Evolutionary conservation across 495 filamentous ascomycete species (phyloP).

Genomic region (Aspergillus incahuasiensis): DNA sequence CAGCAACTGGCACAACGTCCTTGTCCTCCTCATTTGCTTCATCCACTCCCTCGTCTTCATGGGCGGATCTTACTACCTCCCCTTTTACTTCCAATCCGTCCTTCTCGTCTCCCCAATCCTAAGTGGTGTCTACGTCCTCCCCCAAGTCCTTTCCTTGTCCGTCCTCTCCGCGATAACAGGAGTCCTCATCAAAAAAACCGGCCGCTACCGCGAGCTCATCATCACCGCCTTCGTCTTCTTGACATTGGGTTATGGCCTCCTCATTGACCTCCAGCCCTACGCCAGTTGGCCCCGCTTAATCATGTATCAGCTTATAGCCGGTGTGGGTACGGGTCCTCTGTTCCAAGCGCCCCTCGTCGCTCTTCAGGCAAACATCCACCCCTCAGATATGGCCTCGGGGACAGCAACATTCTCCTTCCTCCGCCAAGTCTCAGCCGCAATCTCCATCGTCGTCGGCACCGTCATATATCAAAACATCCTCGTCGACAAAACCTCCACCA

Average conservation of each 20-base stretch:
- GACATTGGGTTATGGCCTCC: conserved; percentile 51
- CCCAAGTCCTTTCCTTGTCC: conserved; percentile 67
- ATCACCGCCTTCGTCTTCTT: conserved; percentile 45
- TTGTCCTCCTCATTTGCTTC: conserved; percentile 53
- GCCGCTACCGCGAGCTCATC: conserved; percentile 47
- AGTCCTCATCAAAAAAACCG: conserved; percentile 68
- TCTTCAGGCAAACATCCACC: conserved; percentile 49
- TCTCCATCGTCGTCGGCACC: conserved; percentile 51
- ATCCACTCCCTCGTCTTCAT: conserved; percentile 73
- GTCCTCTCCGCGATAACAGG: conserved; percentile 60
- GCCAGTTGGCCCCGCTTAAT: conserved; percentile 49
- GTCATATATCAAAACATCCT: conserved; percentile 57
- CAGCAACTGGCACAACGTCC: conserved; percentile 52
- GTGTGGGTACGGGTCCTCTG: conserved; percentile 51
- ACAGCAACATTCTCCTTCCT: conserved; percentile 51
- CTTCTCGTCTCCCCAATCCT: conserved; percentile 67
- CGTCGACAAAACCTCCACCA: conserved; percentile 32
- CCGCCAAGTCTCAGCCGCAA: conserved; percentile 47
- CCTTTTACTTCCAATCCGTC: conserved; percentile 74
- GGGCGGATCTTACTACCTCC: conserved; percentile 67
- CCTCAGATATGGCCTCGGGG: conserved; percentile 48
- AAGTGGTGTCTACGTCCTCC: conserved; percentile 75
- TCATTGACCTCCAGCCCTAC: conserved; percentile 45
- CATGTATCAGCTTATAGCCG: conserved; percentile 50
- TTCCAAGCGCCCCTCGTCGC: conserved; percentile 58